These are phyloP conservation scores for Fusarium sp. DNA, from an alignment of 2,329 filamentous ascomycete species.

Conservation along the genomic window DNA sequence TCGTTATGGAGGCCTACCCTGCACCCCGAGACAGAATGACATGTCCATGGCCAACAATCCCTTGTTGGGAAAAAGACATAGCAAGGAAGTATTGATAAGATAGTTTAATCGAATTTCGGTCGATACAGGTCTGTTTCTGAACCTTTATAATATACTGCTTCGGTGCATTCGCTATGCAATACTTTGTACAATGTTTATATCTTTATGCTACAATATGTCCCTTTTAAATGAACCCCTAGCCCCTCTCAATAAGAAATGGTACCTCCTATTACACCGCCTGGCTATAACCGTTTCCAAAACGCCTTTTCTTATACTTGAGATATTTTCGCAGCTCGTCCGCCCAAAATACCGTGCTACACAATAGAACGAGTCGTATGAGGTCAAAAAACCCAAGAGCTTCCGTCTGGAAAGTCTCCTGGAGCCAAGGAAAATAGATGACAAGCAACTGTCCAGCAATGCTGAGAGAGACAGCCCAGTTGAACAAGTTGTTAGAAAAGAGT, in stretches of 20 bases:
- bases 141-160: neutral
- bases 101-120: neutral
- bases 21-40: neutral
- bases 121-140: neutral
- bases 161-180: conserved; percentile 27
- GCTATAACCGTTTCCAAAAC: conserved; percentile 70
- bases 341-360: conserved; percentile 95
- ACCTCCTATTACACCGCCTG: conserved; percentile 67
- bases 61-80: too few species aligned
- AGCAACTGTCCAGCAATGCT: conserved; percentile 86
- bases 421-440: conserved; percentile 93
- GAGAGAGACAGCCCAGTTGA: conserved; percentile 93
- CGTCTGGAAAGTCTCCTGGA: conserved; percentile 96
- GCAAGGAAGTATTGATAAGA: neutral
- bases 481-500: conserved; percentile 87
- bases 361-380: conserved; percentile 73
- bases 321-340: conserved; percentile 92
- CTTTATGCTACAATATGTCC: conserved; percentile 27
- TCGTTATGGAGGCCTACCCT: conserved; percentile 27
- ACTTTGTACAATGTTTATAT: neutral
- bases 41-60: neutral
- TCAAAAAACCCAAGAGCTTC: conserved; percentile 82
- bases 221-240: neutral
- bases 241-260: neutral
- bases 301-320: conserved; percentile 67